These are phyloP conservation scores for Bolboschoenoplectus hybrid DNA, from an alignment of 202 grass and related monocot species.

Conservation along the genomic window DNA sequence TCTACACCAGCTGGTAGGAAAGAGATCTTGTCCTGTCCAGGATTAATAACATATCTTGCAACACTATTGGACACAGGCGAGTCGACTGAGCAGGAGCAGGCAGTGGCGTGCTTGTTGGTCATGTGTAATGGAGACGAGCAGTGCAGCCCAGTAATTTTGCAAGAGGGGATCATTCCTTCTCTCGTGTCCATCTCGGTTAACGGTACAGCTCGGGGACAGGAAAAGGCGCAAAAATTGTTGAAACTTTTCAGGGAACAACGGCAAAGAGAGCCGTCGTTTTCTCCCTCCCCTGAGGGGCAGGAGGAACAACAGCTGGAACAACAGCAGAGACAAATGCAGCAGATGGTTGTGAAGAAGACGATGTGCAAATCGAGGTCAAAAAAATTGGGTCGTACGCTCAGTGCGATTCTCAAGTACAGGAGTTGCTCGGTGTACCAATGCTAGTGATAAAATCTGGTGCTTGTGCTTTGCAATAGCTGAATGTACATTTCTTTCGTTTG, in stretches of 20 bases:
- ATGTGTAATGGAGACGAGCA: slow-evolving; percentile 72
- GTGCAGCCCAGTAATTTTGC: slow-evolving; percentile 75
- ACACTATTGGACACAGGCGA: slow-evolving; percentile 71
- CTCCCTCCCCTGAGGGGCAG: slow-evolving; percentile 27
- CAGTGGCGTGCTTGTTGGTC: slow-evolving; percentile 72
- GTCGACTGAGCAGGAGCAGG: slow-evolving; percentile 74
- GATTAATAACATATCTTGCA: slow-evolving; percentile 56
- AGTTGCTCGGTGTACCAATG: slow-evolving; percentile 80
- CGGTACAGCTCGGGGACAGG: slow-evolving; percentile 65
- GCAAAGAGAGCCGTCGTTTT: slow-evolving; percentile 51
- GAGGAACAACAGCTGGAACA: slow-evolving; percentile 27
- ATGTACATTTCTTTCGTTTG: slow-evolving; percentile 53
- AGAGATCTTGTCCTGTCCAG: slow-evolving; percentile 66
- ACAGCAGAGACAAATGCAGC: slow-evolving; percentile 39
- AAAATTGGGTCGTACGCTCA: slow-evolving; percentile 81
- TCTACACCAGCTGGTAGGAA: slow-evolving; percentile 60
- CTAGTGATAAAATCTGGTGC: slow-evolving; percentile 46
- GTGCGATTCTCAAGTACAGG: slow-evolving; percentile 75
- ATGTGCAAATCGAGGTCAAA: slow-evolving; percentile 86
- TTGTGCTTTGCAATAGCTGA: slow-evolving; percentile 35
- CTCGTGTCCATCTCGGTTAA: slow-evolving; percentile 74
- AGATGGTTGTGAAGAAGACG: slow-evolving; percentile 49
- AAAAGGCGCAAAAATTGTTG: slow-evolving; percentile 84
- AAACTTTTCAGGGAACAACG: slow-evolving; percentile 95
- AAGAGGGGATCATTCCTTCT: slow-evolving; percentile 85